These are phyloP conservation scores for Morella rubra DNA, from an alignment of 306 rosid genomes.

Conservation along the genomic window DNA sequence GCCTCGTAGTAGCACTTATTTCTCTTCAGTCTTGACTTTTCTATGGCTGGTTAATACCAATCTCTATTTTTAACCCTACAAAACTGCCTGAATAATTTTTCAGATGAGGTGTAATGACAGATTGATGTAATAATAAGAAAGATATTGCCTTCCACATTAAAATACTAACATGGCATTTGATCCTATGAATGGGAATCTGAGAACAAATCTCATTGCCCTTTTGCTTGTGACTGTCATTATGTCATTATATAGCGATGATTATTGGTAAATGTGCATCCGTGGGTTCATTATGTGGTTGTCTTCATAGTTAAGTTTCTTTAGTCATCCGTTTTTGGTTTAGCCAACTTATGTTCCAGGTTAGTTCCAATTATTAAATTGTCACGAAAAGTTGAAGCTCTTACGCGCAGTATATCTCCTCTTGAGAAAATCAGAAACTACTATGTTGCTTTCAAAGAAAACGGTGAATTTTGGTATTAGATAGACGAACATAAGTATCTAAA, in stretches of 20 bases:
- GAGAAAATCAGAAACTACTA: neutral
- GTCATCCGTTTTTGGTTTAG: neutral
- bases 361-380: conserved; percentile 14
- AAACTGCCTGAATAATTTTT: neutral
- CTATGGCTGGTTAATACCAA: conserved; percentile 8
- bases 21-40: conserved; percentile 4
- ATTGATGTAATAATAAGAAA: neutral
- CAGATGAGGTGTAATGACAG: neutral
- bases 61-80: conserved; percentile 4
- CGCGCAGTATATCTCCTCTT: neutral
- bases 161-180: neutral
- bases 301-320: neutral
- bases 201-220: neutral
- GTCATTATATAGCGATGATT: neutral
- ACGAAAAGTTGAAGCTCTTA: conserved; percentile 2
- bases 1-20: conserved; percentile 8
- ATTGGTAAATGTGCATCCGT: neutral
- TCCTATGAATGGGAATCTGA: neutral
- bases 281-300: neutral
- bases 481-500: neutral
- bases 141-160: neutral
- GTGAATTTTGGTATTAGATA: neutral
- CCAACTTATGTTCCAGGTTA: conserved; percentile 1
- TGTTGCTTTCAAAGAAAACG: neutral
- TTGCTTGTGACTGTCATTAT: neutral